Evolutionary conservation across 2,329 filamentous ascomycete genomes (phyloP).

Genomic region (Scedosporium dehoogii): DNA sequence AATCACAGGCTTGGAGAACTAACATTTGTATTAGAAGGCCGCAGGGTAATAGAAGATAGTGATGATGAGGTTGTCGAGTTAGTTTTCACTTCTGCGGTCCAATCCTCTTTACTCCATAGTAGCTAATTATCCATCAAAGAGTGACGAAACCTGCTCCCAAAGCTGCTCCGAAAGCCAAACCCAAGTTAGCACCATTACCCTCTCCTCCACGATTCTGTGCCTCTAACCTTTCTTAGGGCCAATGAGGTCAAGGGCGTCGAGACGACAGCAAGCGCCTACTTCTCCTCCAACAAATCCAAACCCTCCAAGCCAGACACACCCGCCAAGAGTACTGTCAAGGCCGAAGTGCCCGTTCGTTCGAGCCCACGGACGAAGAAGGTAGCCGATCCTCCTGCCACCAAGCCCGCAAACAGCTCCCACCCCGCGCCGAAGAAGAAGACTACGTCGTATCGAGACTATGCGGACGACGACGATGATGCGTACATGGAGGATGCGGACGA

Average conservation of each 20-base stretch:
- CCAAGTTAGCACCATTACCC: slow-evolving; percentile 26
- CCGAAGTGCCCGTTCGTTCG: slow-evolving; percentile 36
- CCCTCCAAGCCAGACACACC: slow-evolving; percentile 25
- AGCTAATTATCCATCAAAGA: slow-evolving; percentile 17
- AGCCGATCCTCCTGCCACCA: slow-evolving; percentile 18
- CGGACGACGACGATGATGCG: slow-evolving; percentile 40
- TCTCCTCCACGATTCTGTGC: slow-evolving; percentile 2
- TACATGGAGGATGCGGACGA: slow-evolving; percentile 59
- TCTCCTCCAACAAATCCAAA: slow-evolving; percentile 38
- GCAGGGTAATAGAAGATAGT: slow-evolving; percentile 72
- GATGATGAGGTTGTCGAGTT: slow-evolving; percentile 53
- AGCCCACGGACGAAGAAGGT: slow-evolving; percentile 40
- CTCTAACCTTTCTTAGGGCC: slow-evolving; percentile 18
- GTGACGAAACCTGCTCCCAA: slow-evolving; percentile 47
- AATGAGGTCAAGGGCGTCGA: slow-evolving; percentile 36
- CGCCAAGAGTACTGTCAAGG: slow-evolving; percentile 25
- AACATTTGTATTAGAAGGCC: slow-evolving; percentile 29
- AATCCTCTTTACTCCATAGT: background rate
- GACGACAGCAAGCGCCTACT: slow-evolving; percentile 49
- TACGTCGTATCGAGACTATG: slow-evolving; percentile 29
- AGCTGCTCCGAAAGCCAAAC: slow-evolving; percentile 43
- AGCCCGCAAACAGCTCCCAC: slow-evolving; percentile 9
- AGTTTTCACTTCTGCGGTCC: slow-evolving; percentile 18
- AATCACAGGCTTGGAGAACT: slow-evolving; percentile 8
- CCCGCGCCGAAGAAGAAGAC: slow-evolving; percentile 27